Conservation (phyloP, 495 filamentous ascomycete genomes). For the Baudoinia panamericana region DNA sequence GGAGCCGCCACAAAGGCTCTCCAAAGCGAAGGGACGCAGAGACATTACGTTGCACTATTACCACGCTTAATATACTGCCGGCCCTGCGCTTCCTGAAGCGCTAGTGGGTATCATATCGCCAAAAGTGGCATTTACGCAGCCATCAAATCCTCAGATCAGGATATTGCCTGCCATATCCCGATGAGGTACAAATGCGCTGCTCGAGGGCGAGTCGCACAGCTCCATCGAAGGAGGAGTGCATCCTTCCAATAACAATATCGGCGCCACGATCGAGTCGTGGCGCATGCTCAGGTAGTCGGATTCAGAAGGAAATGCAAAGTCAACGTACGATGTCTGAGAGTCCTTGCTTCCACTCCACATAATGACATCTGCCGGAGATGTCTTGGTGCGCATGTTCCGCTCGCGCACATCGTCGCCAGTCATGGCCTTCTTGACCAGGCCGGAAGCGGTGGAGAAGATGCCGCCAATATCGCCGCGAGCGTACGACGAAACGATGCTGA, state of each 20-base stretch:
- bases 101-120: conserved; percentile 10
- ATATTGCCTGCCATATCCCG: conserved; percentile 12
- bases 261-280: neutral
- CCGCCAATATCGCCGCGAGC: conserved; percentile 77
- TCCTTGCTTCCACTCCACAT: conserved; percentile 98
- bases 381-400: conserved; percentile 74
- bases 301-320: conserved; percentile 29
- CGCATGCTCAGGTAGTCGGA: neutral
- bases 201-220: neutral
- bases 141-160: conserved; percentile 1
- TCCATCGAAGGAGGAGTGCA: conserved; percentile 1
- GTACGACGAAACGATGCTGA: conserved; percentile 81
- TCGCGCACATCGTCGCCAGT: conserved; percentile 71
- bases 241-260: neutral
- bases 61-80: no score
- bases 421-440: conserved; percentile 88
- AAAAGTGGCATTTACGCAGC: neutral
- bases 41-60: conserved; percentile 6
- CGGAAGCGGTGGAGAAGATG: conserved; percentile 66
- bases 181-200: neutral
- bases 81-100: conserved; percentile 8
- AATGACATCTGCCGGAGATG: conserved; percentile 86
- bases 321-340: conserved; percentile 75
- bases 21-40: conserved; percentile 14
- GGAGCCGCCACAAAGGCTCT: conserved; percentile 8